These are phyloP conservation scores for Arabidopsis arenosa DNA, from an alignment of 345 rosid species.

Conservation along the genomic window DNA sequence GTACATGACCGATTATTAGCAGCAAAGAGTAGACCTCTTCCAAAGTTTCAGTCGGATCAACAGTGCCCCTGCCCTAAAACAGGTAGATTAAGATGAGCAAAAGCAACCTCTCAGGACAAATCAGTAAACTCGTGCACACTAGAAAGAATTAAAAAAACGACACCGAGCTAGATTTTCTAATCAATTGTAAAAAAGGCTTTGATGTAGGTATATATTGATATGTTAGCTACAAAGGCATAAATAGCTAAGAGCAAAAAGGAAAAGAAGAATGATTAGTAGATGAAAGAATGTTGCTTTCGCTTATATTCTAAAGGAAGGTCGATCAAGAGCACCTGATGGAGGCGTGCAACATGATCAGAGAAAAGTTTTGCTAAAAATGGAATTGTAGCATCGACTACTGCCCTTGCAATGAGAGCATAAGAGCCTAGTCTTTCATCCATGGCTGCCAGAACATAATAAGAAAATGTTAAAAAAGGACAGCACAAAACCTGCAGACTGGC, in stretches of 20 bases:
- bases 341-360: slow-evolving; percentile 69
- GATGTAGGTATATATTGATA: slow-evolving; percentile 18
- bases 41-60: slow-evolving; percentile 78
- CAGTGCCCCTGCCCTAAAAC: slow-evolving; percentile 81
- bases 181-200: slow-evolving; percentile 17
- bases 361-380: slow-evolving; percentile 73
- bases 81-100: slow-evolving; percentile 35
- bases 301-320: slow-evolving; percentile 24
- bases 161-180: slow-evolving; percentile 15
- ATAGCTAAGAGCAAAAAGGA: not conserved
- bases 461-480: slow-evolving; percentile 30
- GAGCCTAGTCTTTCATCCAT: slow-evolving; percentile 97
- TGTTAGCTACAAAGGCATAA: slow-evolving; percentile 22
- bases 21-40: slow-evolving; percentile 93
- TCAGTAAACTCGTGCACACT: slow-evolving; percentile 12
- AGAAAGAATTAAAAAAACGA: not conserved
- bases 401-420: slow-evolving; percentile 97
- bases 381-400: slow-evolving; percentile 78
- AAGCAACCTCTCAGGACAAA: slow-evolving; percentile 32
- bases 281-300: slow-evolving; percentile 16
- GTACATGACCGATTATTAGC: slow-evolving; percentile 87
- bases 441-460: slow-evolving; percentile 61
- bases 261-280: slow-evolving; percentile 2
- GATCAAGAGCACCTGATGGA: slow-evolving; percentile 78
- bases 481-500: slow-evolving; percentile 29